These are phyloP conservation scores for Botrytis tulipae DNA, from an alignment of 2,329 filamentous ascomycete species.

Conservation along the genomic window DNA sequence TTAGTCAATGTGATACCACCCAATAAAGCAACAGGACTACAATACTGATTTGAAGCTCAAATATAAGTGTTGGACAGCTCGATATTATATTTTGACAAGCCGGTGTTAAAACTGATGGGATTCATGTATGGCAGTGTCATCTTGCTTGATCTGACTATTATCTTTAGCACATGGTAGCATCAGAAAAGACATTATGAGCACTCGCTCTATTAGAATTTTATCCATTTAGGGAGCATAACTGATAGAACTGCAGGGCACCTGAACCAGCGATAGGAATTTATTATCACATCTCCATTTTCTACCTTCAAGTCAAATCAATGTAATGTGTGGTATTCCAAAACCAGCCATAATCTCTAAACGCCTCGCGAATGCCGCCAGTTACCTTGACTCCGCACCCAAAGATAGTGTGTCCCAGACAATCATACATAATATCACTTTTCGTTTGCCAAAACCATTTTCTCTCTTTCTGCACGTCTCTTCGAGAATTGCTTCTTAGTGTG, in stretches of 20 bases:
- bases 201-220: not conserved
- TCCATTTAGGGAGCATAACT: not conserved
- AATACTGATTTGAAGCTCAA: not conserved
- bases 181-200: not conserved
- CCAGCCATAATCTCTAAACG: conserved; percentile 20
- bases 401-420: not conserved
- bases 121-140: not conserved
- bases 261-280: not conserved
- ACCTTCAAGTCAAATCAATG: conserved; percentile 2
- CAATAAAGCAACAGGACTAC: not conserved
- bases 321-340: conserved; percentile 18
- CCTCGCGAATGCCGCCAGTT: conserved; percentile 23
- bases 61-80: not conserved
- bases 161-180: not conserved
- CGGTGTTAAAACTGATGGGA: not conserved
- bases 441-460: conserved; percentile 81
- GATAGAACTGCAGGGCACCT: not conserved
- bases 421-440: conserved; percentile 32
- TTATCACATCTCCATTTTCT: not conserved
- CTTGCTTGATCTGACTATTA: no score
- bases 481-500: conserved; percentile 82
- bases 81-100: not conserved
- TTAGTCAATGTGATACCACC: not conserved
- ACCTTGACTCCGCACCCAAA: conserved; percentile 15
- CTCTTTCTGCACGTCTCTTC: conserved; percentile 73